Evolutionary conservation across 495 filamentous ascomycete species (phyloP).

Genomic region (Astrocystis sublimbata): DNA sequence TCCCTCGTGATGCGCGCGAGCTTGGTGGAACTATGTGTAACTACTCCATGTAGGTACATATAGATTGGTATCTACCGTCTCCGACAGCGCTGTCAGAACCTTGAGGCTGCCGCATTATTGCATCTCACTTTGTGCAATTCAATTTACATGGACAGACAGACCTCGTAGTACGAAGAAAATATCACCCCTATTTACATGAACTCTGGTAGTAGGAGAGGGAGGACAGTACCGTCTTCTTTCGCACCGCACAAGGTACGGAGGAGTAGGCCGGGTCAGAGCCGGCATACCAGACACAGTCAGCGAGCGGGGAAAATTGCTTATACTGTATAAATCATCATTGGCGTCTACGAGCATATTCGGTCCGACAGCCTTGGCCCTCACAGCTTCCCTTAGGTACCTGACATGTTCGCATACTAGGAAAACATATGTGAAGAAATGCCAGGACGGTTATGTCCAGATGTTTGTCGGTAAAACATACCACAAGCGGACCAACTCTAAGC

Average conservation of each 20-base stretch:
- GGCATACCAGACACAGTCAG: background rate
- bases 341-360: too few species aligned
- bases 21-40: constrained; percentile 13
- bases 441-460: background rate
- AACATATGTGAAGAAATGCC: background rate
- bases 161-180: background rate
- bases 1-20: constrained; percentile 13
- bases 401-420: too few species aligned
- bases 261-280: background rate
- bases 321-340: background rate
- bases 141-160: too few species aligned
- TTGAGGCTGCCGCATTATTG: too few species aligned
- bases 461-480: background rate
- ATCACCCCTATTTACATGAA: background rate
- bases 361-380: background rate
- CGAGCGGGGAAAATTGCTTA: background rate
- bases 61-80: too few species aligned
- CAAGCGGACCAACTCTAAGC: background rate
- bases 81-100: too few species aligned
- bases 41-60: background rate
- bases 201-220: background rate
- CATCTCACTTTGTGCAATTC: too few species aligned
- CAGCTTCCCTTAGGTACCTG: too few species aligned
- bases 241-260: too few species aligned
- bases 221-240: too few species aligned